Conservation (phyloP, 2,329 filamentous ascomycete species). For the Colletotrichum magnum region DNA sequence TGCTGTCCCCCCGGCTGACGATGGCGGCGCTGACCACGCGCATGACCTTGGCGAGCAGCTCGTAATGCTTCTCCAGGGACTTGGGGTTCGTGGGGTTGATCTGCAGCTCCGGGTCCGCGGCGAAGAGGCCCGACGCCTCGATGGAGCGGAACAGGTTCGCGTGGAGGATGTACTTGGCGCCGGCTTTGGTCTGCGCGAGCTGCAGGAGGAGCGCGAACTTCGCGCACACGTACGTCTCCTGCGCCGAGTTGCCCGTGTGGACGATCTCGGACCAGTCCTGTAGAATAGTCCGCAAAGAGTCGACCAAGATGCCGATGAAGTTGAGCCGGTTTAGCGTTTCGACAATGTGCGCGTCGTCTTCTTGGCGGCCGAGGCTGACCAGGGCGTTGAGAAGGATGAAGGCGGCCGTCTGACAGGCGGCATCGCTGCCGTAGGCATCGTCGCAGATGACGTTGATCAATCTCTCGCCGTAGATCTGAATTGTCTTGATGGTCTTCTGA, state of each 20-base stretch:
- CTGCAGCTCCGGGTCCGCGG: slow-evolving; percentile 92
- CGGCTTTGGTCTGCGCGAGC: slow-evolving; percentile 85
- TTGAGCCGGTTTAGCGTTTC: slow-evolving; percentile 88
- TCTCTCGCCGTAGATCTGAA: slow-evolving; percentile 78
- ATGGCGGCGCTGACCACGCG: slow-evolving; percentile 87
- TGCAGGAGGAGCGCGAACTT: slow-evolving; percentile 87
- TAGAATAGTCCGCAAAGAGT: slow-evolving; percentile 85
- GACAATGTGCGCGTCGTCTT: slow-evolving; percentile 81
- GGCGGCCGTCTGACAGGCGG: slow-evolving; percentile 86
- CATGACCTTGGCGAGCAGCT: slow-evolving; percentile 83
- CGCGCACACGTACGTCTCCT: slow-evolving; percentile 73
- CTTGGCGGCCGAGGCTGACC: slow-evolving; percentile 79
- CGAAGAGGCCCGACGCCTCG: slow-evolving; percentile 86
- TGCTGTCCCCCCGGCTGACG: slow-evolving; percentile 85
- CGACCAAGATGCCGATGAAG: slow-evolving; percentile 90
- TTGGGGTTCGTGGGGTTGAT: slow-evolving; percentile 79
- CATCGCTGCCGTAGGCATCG: slow-evolving; percentile 89
- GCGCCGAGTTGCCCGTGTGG: slow-evolving; percentile 58
- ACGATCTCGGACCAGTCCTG: slow-evolving; percentile 76
- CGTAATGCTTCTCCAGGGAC: slow-evolving; percentile 86
- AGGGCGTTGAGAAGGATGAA: slow-evolving; percentile 86
- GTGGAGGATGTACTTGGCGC: slow-evolving; percentile 89
- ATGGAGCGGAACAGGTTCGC: slow-evolving; percentile 88
- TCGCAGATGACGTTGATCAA: slow-evolving; percentile 91
- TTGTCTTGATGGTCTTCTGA: slow-evolving; percentile 79